phyloP scores from a whole-genome alignment of 2,329 filamentous ascomycete genomes.

The Colletotrichum sp. region DNA sequence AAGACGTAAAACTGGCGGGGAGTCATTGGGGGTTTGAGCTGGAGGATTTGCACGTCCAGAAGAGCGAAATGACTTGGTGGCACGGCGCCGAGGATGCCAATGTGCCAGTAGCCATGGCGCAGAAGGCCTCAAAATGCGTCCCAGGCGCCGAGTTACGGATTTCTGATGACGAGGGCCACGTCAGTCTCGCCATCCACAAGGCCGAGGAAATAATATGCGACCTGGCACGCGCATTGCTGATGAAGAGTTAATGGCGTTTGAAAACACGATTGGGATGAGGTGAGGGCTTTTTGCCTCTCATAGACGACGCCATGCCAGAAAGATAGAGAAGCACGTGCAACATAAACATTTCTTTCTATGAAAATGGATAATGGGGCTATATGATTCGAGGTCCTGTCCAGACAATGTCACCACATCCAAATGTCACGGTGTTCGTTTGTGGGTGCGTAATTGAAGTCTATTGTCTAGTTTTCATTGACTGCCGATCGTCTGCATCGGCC shows the following conservation, averaged over 20 bases:
- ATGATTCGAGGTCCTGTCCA: not conserved
- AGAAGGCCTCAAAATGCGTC: not conserved
- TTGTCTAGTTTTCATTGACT: not conserved
- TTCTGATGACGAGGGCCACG: not conserved
- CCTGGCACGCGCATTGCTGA: not conserved
- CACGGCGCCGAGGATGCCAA: slow-evolving; percentile 36
- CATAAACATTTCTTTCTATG: not conserved
- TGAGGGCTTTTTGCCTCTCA: not conserved
- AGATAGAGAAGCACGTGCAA: not conserved
- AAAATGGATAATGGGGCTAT: not conserved
- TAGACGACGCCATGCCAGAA: not conserved
- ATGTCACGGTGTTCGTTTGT: not conserved
- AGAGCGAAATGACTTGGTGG: slow-evolving; percentile 30
- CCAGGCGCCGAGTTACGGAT: not conserved
- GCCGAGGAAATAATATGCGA: not conserved
- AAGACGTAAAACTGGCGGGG: slow-evolving; percentile 32
- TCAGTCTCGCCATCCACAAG: not conserved
- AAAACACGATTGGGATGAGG: not conserved
- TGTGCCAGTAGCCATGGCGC: slow-evolving; percentile 31
- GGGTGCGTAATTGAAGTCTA: not conserved
- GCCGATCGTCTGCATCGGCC: not conserved
- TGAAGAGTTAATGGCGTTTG: not conserved
- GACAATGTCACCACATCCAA: not conserved
- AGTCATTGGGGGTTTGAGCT: slow-evolving; percentile 33
- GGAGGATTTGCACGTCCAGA: slow-evolving; percentile 29